Evolutionary conservation across 805 yeast genomes (phyloP).

Genomic region (Yarrowia keelungensis): DNA sequence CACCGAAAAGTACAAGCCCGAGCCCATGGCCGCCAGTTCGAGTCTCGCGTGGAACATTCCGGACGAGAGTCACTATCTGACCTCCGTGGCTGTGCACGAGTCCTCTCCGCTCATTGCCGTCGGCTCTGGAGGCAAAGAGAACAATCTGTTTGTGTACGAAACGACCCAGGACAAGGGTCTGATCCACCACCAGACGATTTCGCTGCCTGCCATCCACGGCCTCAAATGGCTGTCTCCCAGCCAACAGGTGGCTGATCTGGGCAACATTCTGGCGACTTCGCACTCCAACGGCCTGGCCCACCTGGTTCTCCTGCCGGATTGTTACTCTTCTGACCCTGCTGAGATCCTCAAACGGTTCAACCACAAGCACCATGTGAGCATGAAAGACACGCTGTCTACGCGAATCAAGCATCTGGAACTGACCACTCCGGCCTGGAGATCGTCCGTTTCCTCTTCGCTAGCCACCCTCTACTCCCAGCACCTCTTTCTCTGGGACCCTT

Average conservation of each 20-base stretch:
- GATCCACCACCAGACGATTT: slow-evolving; percentile 65
- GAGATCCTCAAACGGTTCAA: slow-evolving; percentile 79
- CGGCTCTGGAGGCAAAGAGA: slow-evolving; percentile 57
- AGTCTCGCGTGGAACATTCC: slow-evolving; percentile 52
- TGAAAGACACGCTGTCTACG: slow-evolving; percentile 44
- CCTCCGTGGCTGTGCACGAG: slow-evolving; percentile 51
- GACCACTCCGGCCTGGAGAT: slow-evolving; percentile 55
- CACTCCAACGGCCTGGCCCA: slow-evolving; percentile 79
- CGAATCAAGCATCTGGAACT: slow-evolving; percentile 52
- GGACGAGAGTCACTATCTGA: slow-evolving; percentile 49
- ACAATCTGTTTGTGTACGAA: slow-evolving; percentile 62
- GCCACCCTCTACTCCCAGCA: slow-evolving; percentile 71
- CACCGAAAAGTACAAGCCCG: slow-evolving; percentile 8
- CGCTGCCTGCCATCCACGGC: slow-evolving; percentile 60
- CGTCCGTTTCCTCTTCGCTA: slow-evolving; percentile 56
- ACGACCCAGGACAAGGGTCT: slow-evolving; percentile 52
- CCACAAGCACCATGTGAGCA: slow-evolving; percentile 67
- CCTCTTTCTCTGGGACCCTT: slow-evolving; percentile 76
- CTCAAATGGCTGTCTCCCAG: slow-evolving; percentile 54
- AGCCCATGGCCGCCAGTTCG: slow-evolving; percentile 40
- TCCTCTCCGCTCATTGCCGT: slow-evolving; percentile 58
- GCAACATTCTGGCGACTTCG: slow-evolving; percentile 66
- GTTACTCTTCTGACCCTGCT: slow-evolving; percentile 61
- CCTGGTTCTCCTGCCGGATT: slow-evolving; percentile 69
- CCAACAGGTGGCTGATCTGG: slow-evolving; percentile 50